Conservation (phyloP, 805 yeast species). For the Kazachstania africana region DNA sequence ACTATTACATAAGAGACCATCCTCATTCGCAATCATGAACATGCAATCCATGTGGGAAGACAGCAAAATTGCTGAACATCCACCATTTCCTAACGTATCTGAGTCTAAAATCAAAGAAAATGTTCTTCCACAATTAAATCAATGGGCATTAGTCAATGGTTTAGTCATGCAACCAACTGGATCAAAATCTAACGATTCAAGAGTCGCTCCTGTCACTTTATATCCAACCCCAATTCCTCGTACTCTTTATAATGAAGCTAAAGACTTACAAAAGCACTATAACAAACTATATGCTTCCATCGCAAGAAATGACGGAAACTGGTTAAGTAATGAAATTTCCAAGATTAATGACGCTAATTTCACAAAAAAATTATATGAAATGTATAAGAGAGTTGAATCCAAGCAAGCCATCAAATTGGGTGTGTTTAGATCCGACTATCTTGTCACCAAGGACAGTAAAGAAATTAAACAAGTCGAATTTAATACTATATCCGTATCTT, state of each 20-base stretch:
- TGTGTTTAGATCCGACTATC: conserved; percentile 81
- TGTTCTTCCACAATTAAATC: conserved; percentile 40
- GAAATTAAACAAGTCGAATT: conserved; percentile 87
- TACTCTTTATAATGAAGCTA: conserved; percentile 52
- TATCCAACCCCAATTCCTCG: conserved; percentile 85
- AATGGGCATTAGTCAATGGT: conserved; percentile 75
- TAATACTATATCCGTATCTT: conserved; percentile 90
- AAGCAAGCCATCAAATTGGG: conserved; percentile 67
- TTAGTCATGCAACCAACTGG: conserved; percentile 78
- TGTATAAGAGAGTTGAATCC: conserved; percentile 28
- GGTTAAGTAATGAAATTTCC: conserved; percentile 46
- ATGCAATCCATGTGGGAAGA: no score
- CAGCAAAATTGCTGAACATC: conserved; percentile 1
- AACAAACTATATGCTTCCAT: conserved; percentile 67
- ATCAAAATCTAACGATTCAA: conserved; percentile 36
- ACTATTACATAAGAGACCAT: neutral
- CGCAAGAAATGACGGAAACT: conserved; percentile 42
- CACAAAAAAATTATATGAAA: conserved; percentile 62
- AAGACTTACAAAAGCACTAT: conserved; percentile 52
- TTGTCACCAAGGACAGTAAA: conserved; percentile 39
- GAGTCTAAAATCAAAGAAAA: conserved; percentile 14
- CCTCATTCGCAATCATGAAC: no score
- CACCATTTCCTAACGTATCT: conserved; percentile 22
- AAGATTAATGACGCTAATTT: conserved; percentile 58
- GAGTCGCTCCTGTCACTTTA: conserved; percentile 76